Base-by-base conservation (phyloP, 768 basidiomycete species). In the Collybiopsis luxurians region DNA sequence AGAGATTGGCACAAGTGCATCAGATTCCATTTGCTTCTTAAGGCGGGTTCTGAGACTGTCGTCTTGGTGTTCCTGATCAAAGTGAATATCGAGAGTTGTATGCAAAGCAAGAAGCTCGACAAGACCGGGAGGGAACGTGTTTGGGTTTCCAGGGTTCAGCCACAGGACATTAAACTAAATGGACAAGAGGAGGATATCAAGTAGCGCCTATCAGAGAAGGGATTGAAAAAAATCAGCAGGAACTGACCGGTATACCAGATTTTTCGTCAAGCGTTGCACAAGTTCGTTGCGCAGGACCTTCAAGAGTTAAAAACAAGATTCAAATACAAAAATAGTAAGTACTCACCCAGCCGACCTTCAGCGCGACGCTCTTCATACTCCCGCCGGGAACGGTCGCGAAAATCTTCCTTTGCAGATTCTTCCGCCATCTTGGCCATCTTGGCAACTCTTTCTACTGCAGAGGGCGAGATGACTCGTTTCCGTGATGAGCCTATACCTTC, bases 361-460 rank as follows among this genome's bases (percentile, higher is more conserved):
- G 89, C 90, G 4, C 85, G 84, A 51, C 85, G 78, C 57, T 89
- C 87, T 64, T 89, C 85, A 65, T 89, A 93, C 59, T 89, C 90
- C 57, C 81, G 79, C 56, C 84, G 78, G 3, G 85, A 78, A 44
- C 90, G 82, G 63, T 87, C 85, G 44, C 91, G 82, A 69, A 86
- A 95, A 55, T 76, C 79, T 38, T 76, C 75, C 45, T 85, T 81
- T 19, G 72, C 73, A 53, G 76, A 72, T 11, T 76, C 74, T 60
- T 89, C 86, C 10, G 80, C 73, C 68, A 79, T 76, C 67, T 75
- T 87, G 0, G 85, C 86, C 78, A 89, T 85, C 72, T 92, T 91
- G 10, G 83, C 85, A 47, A 85, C 70, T 43, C 88, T 79, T 56
- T 87, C 86, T 9, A 82, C 73, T 12, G 82, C 73, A 53, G 75